These are phyloP conservation scores for Lactifluus echinatus DNA, from an alignment of 768 basidiomycete genomes.

Conservation along the genomic window DNA sequence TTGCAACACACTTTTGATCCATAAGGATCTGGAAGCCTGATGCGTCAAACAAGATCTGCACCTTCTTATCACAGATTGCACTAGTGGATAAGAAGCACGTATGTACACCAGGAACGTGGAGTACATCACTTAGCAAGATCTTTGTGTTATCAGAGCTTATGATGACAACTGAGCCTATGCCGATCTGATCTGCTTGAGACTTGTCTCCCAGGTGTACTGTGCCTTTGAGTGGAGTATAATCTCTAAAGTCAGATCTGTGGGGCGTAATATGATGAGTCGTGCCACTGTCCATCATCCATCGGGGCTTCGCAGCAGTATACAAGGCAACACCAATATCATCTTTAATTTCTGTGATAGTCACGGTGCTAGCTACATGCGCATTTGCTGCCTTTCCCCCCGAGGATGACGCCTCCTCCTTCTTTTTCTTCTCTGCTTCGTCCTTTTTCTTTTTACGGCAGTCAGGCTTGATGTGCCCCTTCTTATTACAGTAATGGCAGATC, in stretches of 20 bases:
- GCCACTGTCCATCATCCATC: not conserved
- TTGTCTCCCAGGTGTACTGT: not conserved
- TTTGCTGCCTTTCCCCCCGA: not conserved
- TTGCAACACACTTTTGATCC: not conserved
- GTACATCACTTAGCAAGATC: not conserved
- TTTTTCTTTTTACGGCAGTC: not conserved
- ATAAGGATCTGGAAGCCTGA: not conserved
- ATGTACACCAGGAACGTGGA: not conserved
- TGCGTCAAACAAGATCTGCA: not conserved
- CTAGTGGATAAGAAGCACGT: not conserved
- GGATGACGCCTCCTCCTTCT: not conserved
- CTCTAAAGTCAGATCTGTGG: not conserved
- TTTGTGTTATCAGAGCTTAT: not conserved
- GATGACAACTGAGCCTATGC: not conserved
- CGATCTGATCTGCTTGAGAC: not conserved
- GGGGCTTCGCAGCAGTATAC: not conserved
- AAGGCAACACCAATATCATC: not conserved
- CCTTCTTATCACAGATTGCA: not conserved
- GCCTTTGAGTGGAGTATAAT: not conserved
- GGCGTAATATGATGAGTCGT: not conserved
- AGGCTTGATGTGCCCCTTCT: not conserved
- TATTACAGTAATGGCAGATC: not conserved
- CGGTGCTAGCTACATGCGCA: not conserved
- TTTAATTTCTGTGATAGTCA: not conserved
- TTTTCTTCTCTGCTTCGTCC: not conserved